Evolutionary conservation across 2,329 filamentous ascomycete species (phyloP).

Genomic region (Parasarocladium wereldwijsianum): DNA sequence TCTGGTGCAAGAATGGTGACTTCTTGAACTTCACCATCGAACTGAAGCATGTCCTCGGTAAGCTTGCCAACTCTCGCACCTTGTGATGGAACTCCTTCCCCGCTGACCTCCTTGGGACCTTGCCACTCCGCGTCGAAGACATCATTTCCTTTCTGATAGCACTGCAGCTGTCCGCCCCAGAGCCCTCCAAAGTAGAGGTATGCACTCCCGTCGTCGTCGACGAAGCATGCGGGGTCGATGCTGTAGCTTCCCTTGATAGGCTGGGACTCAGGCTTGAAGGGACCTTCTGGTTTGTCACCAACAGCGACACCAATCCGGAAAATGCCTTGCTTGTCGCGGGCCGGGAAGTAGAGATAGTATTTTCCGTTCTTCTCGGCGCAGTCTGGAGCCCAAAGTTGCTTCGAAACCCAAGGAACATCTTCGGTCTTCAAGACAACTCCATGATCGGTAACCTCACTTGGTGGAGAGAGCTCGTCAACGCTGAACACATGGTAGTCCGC

Average conservation of each 20-base stretch:
- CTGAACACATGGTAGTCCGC: conserved; percentile 70
- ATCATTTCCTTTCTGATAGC: conserved; percentile 44
- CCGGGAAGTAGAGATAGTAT: conserved; percentile 68
- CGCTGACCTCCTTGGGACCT: conserved; percentile 44
- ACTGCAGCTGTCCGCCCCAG: conserved; percentile 71
- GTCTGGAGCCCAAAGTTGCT: conserved; percentile 72
- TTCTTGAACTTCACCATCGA: conserved; percentile 40
- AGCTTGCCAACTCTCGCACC: conserved; percentile 53
- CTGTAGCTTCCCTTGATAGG: conserved; percentile 57
- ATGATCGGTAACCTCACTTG: conserved; percentile 54
- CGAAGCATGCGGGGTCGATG: conserved; percentile 64
- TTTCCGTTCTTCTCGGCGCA: conserved; percentile 51
- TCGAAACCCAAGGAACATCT: conserved; percentile 62
- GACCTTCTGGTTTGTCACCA: conserved; percentile 48
- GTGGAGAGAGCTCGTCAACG: conserved; percentile 30
- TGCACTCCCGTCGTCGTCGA: conserved; percentile 35
- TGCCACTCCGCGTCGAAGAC: conserved; percentile 40
- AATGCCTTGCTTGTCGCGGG: conserved; percentile 51
- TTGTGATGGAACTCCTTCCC: conserved; percentile 40
- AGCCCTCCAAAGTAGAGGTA: conserved; percentile 59
- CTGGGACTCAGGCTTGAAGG: conserved; percentile 50
- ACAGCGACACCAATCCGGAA: conserved; percentile 66
- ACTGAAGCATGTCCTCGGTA: conserved; percentile 48
- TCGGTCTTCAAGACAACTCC: conserved; percentile 50
- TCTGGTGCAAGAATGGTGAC: conserved; percentile 49